phyloP scores from a whole-genome alignment of 2,329 filamentous ascomycete species.

The Saccharata proteae region DNA sequence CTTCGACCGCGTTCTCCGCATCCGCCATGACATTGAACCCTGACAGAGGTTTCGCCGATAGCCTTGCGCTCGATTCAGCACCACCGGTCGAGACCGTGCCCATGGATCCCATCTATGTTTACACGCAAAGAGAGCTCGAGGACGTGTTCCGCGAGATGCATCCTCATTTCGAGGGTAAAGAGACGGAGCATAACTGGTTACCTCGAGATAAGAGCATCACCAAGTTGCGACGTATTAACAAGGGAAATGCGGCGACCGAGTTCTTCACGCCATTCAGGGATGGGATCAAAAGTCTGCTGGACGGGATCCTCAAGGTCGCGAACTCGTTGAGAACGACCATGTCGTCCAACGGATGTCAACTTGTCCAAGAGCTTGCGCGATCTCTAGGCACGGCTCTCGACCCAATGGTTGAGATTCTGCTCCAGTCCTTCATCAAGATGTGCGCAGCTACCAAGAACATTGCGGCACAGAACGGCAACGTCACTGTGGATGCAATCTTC shows the following conservation, averaged over 20 bases:
- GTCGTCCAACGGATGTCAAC: conserved; percentile 70
- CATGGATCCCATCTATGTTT: conserved; percentile 72
- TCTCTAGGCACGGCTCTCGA: conserved; percentile 70
- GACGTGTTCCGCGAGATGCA: conserved; percentile 76
- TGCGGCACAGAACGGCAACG: conserved; percentile 68
- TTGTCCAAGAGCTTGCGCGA: conserved; percentile 74
- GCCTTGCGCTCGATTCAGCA: conserved; percentile 36
- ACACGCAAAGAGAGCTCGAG: conserved; percentile 77
- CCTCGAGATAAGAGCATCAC: conserved; percentile 70
- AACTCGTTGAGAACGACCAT: conserved; percentile 80
- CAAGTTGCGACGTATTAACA: conserved; percentile 65
- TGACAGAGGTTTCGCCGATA: conserved; percentile 31
- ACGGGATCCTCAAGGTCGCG: conserved; percentile 78
- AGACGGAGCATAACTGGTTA: conserved; percentile 85
- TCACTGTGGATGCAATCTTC: conserved; percentile 69
- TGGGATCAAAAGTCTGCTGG: conserved; percentile 61
- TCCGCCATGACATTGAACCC: conserved; percentile 27
- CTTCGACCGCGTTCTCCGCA: conserved; percentile 26
- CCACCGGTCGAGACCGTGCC: conserved; percentile 53
- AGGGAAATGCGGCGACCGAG: conserved; percentile 71
- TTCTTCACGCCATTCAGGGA: conserved; percentile 59
- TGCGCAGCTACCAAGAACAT: conserved; percentile 89
- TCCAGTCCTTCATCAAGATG: conserved; percentile 83
- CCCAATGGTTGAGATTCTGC: conserved; percentile 75
- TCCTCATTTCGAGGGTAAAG: conserved; percentile 70